Evolutionary conservation across 192 early-diverging fungal genomes (phyloP).

Genomic region (Linnemannia elongata): DNA sequence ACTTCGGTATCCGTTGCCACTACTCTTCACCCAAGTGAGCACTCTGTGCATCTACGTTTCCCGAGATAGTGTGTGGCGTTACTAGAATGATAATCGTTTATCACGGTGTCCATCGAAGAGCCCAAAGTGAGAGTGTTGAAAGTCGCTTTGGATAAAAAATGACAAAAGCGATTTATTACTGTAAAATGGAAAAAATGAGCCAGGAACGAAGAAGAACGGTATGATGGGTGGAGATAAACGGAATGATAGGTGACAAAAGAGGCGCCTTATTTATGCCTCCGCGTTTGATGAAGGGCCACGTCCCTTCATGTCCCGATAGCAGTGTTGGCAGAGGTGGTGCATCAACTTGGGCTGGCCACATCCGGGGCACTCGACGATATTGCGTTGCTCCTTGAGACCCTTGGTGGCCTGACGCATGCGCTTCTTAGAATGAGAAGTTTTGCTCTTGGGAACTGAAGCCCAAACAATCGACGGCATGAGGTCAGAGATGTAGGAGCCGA

Average conservation of each 20-base stretch:
- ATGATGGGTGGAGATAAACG: not conserved
- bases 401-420: conserved; percentile 87
- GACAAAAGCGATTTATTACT: not conserved
- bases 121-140: not conserved
- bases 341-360: conserved; percentile 81
- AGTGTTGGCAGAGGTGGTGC: conserved; percentile 85
- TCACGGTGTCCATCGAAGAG: not conserved
- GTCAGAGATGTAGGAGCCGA: conserved; percentile 53
- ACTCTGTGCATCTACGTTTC: too few species aligned
- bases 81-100: not conserved
- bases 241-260: not conserved
- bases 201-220: not conserved
- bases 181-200: not conserved
- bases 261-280: conserved; percentile 13
- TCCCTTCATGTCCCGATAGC: conserved; percentile 77
- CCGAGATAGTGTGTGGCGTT: not conserved
- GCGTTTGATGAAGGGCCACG: conserved; percentile 43
- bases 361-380: conserved; percentile 80
- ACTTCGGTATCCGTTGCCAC: not conserved
- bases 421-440: conserved; percentile 93
- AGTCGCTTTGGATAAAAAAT: not conserved
- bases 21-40: not conserved
- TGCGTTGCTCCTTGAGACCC: conserved; percentile 76
- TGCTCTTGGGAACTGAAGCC: conserved; percentile 88
- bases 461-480: conserved; percentile 51